phyloP scores from a whole-genome alignment of 768 basidiomycete species.

The Agrocybe praecox region DNA sequence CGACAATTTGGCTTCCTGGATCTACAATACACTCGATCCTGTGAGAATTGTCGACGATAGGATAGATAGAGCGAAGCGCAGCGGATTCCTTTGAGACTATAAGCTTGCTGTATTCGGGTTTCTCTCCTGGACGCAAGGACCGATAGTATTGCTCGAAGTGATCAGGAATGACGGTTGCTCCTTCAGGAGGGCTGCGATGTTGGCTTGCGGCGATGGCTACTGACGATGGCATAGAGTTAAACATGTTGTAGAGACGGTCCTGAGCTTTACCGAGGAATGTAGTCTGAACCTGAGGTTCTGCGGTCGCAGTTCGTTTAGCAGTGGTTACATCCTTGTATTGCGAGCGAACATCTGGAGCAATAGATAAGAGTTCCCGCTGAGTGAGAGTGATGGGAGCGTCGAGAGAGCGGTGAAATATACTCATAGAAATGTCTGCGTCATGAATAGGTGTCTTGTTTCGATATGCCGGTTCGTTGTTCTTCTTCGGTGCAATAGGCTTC shows the following conservation, averaged over 20 bases:
- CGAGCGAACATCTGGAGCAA: constrained; percentile 20
- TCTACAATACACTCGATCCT: constrained; percentile 25
- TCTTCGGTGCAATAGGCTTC: constrained; percentile 5
- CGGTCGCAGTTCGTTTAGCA: constrained; percentile 3
- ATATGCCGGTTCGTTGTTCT: constrained; percentile 14
- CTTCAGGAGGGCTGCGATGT: constrained; percentile 6
- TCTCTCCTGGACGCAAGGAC: constrained; percentile 10
- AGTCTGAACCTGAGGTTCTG: background rate
- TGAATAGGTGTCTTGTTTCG: constrained; percentile 18
- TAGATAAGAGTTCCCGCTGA: constrained; percentile 16
- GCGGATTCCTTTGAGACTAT: constrained; percentile 23
- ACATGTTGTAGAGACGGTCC: background rate
- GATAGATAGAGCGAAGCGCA: constrained; percentile 17
- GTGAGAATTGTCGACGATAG: constrained; percentile 17
- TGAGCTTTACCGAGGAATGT: background rate
- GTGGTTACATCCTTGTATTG: constrained; percentile 18
- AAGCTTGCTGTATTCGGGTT: constrained; percentile 8
- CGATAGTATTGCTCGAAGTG: constrained; percentile 9
- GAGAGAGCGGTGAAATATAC: constrained; percentile 15
- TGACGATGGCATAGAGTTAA: background rate
- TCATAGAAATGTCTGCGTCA: constrained; percentile 12
- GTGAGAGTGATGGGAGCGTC: constrained; percentile 19
- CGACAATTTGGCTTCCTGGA: constrained; percentile 11
- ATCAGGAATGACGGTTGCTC: constrained; percentile 3
- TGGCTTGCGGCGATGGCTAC: background rate